These are phyloP conservation scores for Hypocrella siamensis DNA, from an alignment of 2,329 filamentous ascomycete genomes.

Conservation along the genomic window DNA sequence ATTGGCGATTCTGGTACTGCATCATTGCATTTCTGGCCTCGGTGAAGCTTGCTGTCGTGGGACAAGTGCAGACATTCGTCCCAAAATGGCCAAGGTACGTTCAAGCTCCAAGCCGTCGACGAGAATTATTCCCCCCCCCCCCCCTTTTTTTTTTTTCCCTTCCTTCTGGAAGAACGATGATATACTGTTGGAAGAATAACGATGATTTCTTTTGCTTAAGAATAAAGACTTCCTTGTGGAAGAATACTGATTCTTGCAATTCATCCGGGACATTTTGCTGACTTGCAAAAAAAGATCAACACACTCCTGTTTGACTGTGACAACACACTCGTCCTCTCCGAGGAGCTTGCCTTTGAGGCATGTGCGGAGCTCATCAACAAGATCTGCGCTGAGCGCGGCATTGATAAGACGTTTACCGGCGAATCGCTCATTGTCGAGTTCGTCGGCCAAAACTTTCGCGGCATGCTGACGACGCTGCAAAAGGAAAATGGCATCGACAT, in stretches of 20 bases:
- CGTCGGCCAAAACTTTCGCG: slow-evolving; percentile 87
- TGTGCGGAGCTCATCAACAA: slow-evolving; percentile 82
- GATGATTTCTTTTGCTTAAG: no score
- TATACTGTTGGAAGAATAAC: no score
- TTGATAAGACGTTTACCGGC: slow-evolving; percentile 58
- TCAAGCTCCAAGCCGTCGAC: not conserved
- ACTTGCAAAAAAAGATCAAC: slow-evolving; percentile 32
- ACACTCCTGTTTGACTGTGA: slow-evolving; percentile 64
- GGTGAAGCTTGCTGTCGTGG: no score
- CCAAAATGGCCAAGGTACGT: slow-evolving; percentile 4
- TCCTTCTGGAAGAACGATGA: not conserved
- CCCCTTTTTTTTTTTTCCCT: not conserved
- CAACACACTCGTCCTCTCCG: slow-evolving; percentile 88
- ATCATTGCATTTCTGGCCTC: no score
- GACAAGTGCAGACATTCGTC: not conserved
- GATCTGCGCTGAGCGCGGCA: slow-evolving; percentile 53
- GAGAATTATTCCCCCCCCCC: not conserved
- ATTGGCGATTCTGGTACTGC: no score
- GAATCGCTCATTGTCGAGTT: slow-evolving; percentile 70
- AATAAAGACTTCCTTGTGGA: no score
- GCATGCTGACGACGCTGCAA: slow-evolving; percentile 70
- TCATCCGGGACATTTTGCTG: no score
- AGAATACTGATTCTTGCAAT: no score
- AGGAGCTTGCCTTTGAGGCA: slow-evolving; percentile 81
- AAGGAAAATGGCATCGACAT: slow-evolving; percentile 62